Evolutionary conservation across 2,329 filamentous ascomycete species (phyloP).

Genomic region (Nothomitra cinnamomea): DNA sequence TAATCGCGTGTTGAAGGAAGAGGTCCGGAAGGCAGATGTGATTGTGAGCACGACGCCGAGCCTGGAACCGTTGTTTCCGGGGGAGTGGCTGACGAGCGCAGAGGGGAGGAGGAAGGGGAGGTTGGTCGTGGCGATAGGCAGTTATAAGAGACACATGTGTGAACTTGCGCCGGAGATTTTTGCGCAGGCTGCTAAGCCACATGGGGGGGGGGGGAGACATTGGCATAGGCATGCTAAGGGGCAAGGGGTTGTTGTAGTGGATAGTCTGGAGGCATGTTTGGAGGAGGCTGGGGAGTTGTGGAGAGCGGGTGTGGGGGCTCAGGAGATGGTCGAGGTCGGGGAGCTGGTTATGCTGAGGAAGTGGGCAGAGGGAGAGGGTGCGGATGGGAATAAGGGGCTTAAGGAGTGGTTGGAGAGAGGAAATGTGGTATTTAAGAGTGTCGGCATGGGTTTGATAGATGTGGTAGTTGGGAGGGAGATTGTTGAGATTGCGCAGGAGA

Average conservation of each 20-base stretch:
- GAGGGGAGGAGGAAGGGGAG: conserved; percentile 54
- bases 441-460: conserved; percentile 50
- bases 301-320: conserved; percentile 52
- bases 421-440: conserved; percentile 53
- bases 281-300: conserved; percentile 79
- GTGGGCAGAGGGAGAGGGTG: conserved; percentile 24
- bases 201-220: conserved; percentile 29
- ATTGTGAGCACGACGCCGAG: conserved; percentile 84
- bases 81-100: conserved; percentile 50
- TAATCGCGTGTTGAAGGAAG: conserved; percentile 47
- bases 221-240: conserved; percentile 52
- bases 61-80: conserved; percentile 56
- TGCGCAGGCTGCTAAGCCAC: conserved; percentile 38
- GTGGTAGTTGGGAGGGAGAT: conserved; percentile 43
- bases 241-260: conserved; percentile 51
- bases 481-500: conserved; percentile 36
- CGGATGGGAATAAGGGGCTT: conserved; percentile 28
- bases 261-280: conserved; percentile 62
- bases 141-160: conserved; percentile 55
- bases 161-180: conserved; percentile 70
- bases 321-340: conserved; percentile 72
- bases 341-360: conserved; percentile 51
- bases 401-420: conserved; percentile 40
- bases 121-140: conserved; percentile 56
- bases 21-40: conserved; percentile 56